Evolutionary conservation across 2,329 filamentous ascomycete genomes (phyloP).

Genomic region (Colletotrichum destructivum): DNA sequence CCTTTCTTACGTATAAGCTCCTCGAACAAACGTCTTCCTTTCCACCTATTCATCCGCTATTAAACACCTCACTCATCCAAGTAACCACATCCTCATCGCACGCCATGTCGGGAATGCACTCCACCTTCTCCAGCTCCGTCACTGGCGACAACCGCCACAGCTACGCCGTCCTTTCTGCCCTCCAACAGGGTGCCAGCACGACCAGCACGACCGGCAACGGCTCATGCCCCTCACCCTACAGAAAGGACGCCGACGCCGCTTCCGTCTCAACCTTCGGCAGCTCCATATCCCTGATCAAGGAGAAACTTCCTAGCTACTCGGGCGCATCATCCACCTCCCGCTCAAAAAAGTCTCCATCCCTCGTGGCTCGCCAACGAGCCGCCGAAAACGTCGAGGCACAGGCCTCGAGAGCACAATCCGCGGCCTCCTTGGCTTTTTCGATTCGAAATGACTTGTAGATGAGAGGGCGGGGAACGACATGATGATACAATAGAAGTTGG

Average conservation of each 20-base stretch:
- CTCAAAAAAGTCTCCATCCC: constrained; percentile 30
- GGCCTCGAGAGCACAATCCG: constrained; percentile 1
- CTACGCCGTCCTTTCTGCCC: constrained; percentile 31
- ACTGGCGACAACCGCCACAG: constrained; percentile 36
- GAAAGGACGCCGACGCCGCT: constrained; percentile 34
- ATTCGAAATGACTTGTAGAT: constrained; percentile 21
- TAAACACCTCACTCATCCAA: background rate
- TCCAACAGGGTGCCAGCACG: constrained; percentile 15
- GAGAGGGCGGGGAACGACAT: too few relatives aligned
- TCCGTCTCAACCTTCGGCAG: constrained; percentile 43
- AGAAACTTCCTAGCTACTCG: background rate
- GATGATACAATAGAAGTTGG: background rate
- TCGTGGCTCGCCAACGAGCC: constrained; percentile 35
- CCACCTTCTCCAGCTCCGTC: constrained; percentile 38
- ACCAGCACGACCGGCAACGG: background rate
- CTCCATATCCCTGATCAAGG: constrained; percentile 31
- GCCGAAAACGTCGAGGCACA: constrained; percentile 23
- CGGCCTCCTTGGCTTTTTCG: constrained; percentile 5
- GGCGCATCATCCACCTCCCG: background rate
- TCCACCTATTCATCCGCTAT: background rate
- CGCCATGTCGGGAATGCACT: constrained; percentile 38
- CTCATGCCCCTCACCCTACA: constrained; percentile 7
- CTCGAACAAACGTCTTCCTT: background rate
- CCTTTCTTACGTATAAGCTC: background rate
- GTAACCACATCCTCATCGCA: background rate